A percentile compares a stretch with the other conserved stretches of the same genome.
These are phyloP conservation scores for Paramyrothecium sp. DNA, from an alignment of 2,329 filamentous ascomycete species.

Conservation along the genomic window DNA sequence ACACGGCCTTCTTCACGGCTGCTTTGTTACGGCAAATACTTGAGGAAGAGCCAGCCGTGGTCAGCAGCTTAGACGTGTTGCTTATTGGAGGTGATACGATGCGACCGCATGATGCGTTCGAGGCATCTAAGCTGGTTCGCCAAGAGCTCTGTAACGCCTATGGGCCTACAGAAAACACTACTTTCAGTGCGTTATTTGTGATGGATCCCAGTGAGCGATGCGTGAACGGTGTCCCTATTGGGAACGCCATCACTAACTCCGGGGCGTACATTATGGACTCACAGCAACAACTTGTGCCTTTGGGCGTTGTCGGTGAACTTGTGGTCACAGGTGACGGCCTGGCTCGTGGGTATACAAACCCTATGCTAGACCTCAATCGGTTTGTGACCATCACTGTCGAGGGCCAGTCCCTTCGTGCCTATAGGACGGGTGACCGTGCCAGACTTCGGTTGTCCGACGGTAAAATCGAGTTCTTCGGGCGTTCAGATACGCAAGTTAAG, in stretches of 20 bases:
- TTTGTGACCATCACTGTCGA: slow-evolving; percentile 14
- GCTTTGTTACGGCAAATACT: slow-evolving; percentile 14
- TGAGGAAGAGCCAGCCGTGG: neutral
- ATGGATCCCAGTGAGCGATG: slow-evolving; percentile 1
- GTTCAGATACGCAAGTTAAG: slow-evolving; percentile 25
- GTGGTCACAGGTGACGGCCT: slow-evolving; percentile 22
- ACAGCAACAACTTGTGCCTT: slow-evolving; percentile 16
- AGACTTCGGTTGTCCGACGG: slow-evolving; percentile 17
- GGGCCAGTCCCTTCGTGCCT: slow-evolving; percentile 9
- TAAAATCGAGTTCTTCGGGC: slow-evolving; percentile 22
- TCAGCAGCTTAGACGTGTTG: slow-evolving; percentile 9
- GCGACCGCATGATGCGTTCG: slow-evolving; percentile 6
- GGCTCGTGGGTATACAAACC: slow-evolving; percentile 18
- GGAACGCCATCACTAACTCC: slow-evolving; percentile 14
- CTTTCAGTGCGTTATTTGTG: slow-evolving; percentile 6
- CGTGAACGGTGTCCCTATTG: slow-evolving; percentile 15
- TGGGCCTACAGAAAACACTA: slow-evolving; percentile 16
- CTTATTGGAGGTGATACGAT: slow-evolving; percentile 12
- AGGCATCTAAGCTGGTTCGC: neutral
- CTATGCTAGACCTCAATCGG: slow-evolving; percentile 4
- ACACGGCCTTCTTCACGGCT: slow-evolving; percentile 6
- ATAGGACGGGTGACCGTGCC: slow-evolving; percentile 24
- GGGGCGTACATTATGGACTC: slow-evolving; percentile 21
- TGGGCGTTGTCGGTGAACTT: slow-evolving; percentile 24
- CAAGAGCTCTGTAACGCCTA: slow-evolving; percentile 10